These are phyloP conservation scores for Tricholoma sp. DNA, from an alignment of 768 basidiomycete species.

Conservation along the genomic window DNA sequence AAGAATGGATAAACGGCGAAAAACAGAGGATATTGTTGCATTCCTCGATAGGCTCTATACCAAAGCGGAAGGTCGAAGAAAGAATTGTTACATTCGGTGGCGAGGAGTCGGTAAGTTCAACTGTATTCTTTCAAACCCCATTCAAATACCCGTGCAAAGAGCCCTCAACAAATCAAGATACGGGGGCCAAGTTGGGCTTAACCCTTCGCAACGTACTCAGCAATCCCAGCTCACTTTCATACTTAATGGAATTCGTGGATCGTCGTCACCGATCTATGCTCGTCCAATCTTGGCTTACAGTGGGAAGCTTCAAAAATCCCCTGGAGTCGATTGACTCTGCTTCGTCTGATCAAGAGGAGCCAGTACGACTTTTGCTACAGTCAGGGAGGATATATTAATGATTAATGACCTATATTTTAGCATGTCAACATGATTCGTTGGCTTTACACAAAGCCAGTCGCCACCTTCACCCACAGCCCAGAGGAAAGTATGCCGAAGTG, in stretches of 20 bases:
- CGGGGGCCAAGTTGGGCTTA: conserved; percentile 41
- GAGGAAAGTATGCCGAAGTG: conserved; percentile 64
- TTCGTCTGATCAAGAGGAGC: conserved; percentile 55
- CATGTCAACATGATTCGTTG: conserved; percentile 65
- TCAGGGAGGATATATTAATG: conserved; percentile 85
- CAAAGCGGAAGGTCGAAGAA: conserved; percentile 77
- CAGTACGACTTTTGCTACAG: conserved; percentile 50
- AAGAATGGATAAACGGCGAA: conserved; percentile 85
- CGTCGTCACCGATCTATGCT: conserved; percentile 75
- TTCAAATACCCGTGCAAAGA: conserved; percentile 23
- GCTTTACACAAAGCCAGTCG: conserved; percentile 52
- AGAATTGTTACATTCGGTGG: conserved; percentile 77
- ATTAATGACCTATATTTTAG: conserved; percentile 86
- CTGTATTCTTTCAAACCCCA: not conserved
- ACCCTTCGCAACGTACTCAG: conserved; percentile 75
- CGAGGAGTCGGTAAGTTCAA: conserved; percentile 48
- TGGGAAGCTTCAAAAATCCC: conserved; percentile 97
- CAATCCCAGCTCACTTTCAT: conserved; percentile 87
- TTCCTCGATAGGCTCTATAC: conserved; percentile 86
- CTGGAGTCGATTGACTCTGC: conserved; percentile 78
- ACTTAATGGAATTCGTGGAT: conserved; percentile 99
- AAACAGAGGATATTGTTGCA: conserved; percentile 78
- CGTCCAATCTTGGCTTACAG: conserved; percentile 96
- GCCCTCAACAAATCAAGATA: conserved; percentile 37
- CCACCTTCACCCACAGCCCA: conserved; percentile 37